A percentile compares a stretch with the other conserved stretches of the same genome.
phyloP scores from a whole-genome alignment of 352 stramenopile genomes.

The Blastocystis sp. region DNA sequence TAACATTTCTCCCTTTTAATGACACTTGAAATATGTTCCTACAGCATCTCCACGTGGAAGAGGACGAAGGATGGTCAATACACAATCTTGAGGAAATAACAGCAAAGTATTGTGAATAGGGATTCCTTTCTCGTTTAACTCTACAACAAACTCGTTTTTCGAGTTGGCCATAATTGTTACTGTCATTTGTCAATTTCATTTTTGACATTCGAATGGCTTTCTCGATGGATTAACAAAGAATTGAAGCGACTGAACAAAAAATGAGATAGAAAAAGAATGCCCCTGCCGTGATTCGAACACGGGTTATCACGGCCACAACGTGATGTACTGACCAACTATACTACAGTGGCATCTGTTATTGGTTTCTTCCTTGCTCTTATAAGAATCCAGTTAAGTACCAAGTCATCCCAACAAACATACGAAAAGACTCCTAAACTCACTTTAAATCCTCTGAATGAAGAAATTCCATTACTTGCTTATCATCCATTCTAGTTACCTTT shows the following conservation, averaged over 20 bases:
- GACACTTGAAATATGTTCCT: background rate
- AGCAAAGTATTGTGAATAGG: constrained; percentile 31
- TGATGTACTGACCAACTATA: constrained; percentile 63
- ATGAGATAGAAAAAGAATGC: constrained; percentile 32
- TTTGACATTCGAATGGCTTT: background rate
- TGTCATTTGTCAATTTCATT: constrained; percentile 5
- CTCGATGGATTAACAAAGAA: background rate
- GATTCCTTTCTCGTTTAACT: constrained; percentile 6
- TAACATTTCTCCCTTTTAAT: background rate
- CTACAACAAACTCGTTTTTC: constrained; percentile 8
- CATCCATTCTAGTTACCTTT: constrained; percentile 60
- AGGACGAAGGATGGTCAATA: background rate
- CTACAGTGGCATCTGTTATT: constrained; percentile 46
- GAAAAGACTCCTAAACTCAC: background rate
- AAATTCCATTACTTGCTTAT: constrained; percentile 59
- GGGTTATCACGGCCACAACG: constrained; percentile 62
- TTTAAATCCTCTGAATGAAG: constrained; percentile 61
- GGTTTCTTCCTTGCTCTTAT: background rate
- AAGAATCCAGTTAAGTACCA: background rate
- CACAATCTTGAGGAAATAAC: constrained; percentile 13
- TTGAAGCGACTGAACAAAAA: background rate
- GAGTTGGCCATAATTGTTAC: background rate
- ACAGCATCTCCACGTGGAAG: background rate
- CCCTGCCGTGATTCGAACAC: constrained; percentile 61
- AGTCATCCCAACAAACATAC: background rate